Evolutionary conservation across 768 basidiomycete genomes (phyloP).

Genomic region (Auricularia cornea): DNA sequence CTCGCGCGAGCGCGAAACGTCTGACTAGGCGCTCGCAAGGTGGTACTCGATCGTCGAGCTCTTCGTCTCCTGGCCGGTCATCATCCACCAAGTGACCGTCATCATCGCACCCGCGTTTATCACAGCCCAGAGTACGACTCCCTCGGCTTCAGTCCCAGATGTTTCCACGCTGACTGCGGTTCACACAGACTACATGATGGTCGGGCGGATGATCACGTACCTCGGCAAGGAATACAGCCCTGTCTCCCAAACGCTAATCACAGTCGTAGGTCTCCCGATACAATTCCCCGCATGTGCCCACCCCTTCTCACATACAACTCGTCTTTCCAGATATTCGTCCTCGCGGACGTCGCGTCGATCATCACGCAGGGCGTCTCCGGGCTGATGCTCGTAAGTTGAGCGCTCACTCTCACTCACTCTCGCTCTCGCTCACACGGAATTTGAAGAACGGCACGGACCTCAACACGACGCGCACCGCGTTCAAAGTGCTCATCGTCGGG

Average conservation of each 20-base stretch:
- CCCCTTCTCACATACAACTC: neutral
- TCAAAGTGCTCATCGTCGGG: constrained; percentile 1
- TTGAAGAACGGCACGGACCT: neutral
- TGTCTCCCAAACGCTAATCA: constrained; percentile 1
- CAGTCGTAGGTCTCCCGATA: neutral
- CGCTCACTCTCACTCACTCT: neutral
- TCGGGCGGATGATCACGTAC: constrained; percentile 4
- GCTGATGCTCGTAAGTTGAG: neutral
- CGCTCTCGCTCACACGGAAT: neutral
- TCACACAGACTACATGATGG: constrained; percentile 1
- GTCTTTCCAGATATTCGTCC: constrained; percentile 3
- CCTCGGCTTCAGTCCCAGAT: neutral
- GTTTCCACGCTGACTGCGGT: too few relatives aligned
- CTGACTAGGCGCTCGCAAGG: neutral
- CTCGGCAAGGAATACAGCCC: neutral
- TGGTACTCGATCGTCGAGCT: neutral
- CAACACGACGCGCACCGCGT: neutral
- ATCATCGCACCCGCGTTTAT: constrained; percentile 3
- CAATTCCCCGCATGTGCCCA: neutral
- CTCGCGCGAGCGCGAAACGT: neutral
- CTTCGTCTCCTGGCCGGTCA: neutral
- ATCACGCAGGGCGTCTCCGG: neutral
- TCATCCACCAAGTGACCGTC: constrained; percentile 2
- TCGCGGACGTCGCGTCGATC: neutral
- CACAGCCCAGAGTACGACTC: neutral